A percentile compares a stretch with the other conserved stretches of the same genome.
phyloP scores from a whole-genome alignment of 805 yeast species.

The Metschnikowia rubicola region DNA sequence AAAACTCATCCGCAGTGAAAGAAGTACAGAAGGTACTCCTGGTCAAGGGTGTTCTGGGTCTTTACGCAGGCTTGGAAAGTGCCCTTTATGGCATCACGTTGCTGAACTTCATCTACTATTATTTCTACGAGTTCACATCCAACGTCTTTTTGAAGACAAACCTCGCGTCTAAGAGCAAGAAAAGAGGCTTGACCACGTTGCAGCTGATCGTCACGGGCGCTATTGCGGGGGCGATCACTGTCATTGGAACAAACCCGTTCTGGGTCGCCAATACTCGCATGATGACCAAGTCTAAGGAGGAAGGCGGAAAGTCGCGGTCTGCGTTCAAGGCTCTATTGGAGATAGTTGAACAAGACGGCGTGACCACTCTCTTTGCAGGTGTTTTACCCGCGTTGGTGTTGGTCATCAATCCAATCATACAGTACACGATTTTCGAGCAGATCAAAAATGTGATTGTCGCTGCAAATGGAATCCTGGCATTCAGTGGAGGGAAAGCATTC shows the following conservation, averaged over 20 bases:
- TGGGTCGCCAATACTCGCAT: constrained; percentile 94
- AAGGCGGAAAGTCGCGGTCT: constrained; percentile 24
- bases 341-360: constrained; percentile 69
- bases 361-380: constrained; percentile 73
- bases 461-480: constrained; percentile 44
- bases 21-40: constrained; percentile 43
- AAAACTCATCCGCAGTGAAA: constrained; percentile 16
- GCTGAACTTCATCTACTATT: constrained; percentile 86
- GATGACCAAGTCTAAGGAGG: constrained; percentile 52
- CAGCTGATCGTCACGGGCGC: constrained; percentile 79
- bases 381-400: constrained; percentile 82
- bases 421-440: constrained; percentile 89
- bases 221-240: constrained; percentile 83
- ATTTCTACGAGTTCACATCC: constrained; percentile 76
- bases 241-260: constrained; percentile 78
- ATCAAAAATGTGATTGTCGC: constrained; percentile 62
- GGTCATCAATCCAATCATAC: constrained; percentile 86
- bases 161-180: constrained; percentile 26
- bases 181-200: constrained; percentile 46
- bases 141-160: constrained; percentile 39
- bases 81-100: constrained; percentile 83
- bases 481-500: constrained; percentile 75
- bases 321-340: constrained; percentile 58
- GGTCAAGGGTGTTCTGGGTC: constrained; percentile 57
- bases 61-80: constrained; percentile 83